phyloP scores from a whole-genome alignment of 495 filamentous ascomycete species.

The Cairneyella variabilis region DNA sequence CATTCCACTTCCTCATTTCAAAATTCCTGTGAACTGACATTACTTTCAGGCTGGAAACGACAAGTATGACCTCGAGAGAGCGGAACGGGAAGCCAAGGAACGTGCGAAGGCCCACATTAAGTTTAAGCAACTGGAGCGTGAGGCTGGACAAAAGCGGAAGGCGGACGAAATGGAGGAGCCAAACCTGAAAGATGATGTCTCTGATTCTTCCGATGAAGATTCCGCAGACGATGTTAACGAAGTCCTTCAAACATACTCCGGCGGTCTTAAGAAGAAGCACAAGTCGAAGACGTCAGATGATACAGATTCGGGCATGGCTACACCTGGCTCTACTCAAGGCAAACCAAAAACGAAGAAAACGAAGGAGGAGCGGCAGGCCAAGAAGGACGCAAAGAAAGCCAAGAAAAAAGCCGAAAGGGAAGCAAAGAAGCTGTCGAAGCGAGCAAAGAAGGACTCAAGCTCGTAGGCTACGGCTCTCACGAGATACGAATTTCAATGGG shows the following conservation, averaged over 20 bases:
- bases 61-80: constrained; percentile 50
- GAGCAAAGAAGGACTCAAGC: too few relatives aligned
- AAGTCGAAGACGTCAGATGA: constrained; percentile 5
- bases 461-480: too few relatives aligned
- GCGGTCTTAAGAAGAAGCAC: constrained; percentile 10
- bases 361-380: constrained; percentile 11
- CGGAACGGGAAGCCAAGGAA: constrained; percentile 50
- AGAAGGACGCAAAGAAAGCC: constrained; percentile 22
- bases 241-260: background rate
- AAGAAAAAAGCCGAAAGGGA: constrained; percentile 28
- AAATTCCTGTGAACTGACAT: constrained; percentile 6
- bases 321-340: constrained; percentile 4
- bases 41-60: constrained; percentile 56
- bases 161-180: constrained; percentile 25
- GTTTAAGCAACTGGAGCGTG: constrained; percentile 32
- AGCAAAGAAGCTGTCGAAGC: too few relatives aligned
- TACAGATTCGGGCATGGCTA: background rate
- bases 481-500: too few relatives aligned
- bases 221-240: constrained; percentile 8
- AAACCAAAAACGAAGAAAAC: constrained; percentile 25
- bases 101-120: constrained; percentile 47
- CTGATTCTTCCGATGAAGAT: constrained; percentile 26
- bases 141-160: constrained; percentile 29
- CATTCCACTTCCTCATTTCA: background rate
- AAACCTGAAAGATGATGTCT: constrained; percentile 10